phyloP scores from a whole-genome alignment of 805 yeast species.

The Pichia kluyveri region DNA sequence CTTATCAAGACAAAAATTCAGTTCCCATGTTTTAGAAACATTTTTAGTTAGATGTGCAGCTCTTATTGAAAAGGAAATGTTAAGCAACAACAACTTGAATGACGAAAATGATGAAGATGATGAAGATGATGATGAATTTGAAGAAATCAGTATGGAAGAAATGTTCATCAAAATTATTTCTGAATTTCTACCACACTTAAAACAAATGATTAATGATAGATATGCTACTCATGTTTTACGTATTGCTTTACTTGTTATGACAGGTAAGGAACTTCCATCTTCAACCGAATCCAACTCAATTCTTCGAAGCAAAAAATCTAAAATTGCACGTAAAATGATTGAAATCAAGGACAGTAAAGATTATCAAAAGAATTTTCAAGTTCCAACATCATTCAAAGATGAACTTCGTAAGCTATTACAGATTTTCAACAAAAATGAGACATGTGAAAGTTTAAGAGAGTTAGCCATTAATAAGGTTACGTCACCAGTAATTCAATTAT shows the following conservation, averaged over 20 bases:
- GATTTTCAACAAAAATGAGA: slow-evolving; percentile 28
- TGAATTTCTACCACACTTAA: slow-evolving; percentile 54
- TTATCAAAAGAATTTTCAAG: slow-evolving; percentile 55
- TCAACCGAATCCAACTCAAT: slow-evolving; percentile 59
- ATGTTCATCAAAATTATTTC: slow-evolving; percentile 54
- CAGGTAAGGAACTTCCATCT: slow-evolving; percentile 75
- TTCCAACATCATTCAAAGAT: slow-evolving; percentile 59
- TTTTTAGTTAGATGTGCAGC: slow-evolving; percentile 68
- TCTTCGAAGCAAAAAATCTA: slow-evolving; percentile 74
- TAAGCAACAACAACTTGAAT: slow-evolving; percentile 34
- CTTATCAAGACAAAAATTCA: slow-evolving; percentile 76
- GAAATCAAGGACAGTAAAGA: slow-evolving; percentile 75
- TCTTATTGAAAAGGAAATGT: slow-evolving; percentile 62
- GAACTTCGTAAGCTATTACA: slow-evolving; percentile 45
- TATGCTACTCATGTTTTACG: slow-evolving; percentile 88
- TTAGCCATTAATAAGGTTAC: slow-evolving; percentile 71
- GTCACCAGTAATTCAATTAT: slow-evolving; percentile 78
- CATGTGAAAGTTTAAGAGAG: slow-evolving; percentile 49
- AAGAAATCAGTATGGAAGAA: slow-evolving; percentile 50
- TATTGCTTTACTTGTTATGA: slow-evolving; percentile 55
- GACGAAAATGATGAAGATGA: slow-evolving; percentile 25
- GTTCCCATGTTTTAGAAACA: slow-evolving; percentile 91
- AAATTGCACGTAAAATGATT: slow-evolving; percentile 88
- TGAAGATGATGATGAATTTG: slow-evolving; percentile 27
- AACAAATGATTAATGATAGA: slow-evolving; percentile 57